Percentiles rank a stretch among this genome's conserved stretches.
Evolutionary conservation across 768 basidiomycete genomes (phyloP).

Genomic region (Tricholoma hemisulphureum): DNA sequence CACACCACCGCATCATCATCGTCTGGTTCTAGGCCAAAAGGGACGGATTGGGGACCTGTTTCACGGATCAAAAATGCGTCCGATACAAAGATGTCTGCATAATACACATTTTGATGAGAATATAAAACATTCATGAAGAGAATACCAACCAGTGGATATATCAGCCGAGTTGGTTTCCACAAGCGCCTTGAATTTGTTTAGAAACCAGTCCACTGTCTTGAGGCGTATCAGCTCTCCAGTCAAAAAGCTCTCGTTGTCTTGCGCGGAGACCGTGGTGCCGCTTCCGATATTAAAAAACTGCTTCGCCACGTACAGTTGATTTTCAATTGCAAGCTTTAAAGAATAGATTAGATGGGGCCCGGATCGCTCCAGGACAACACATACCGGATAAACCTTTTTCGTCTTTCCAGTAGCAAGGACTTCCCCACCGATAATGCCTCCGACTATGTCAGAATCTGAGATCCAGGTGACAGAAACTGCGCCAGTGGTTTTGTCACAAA

Average conservation of each 20-base stretch:
- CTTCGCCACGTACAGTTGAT: neutral
- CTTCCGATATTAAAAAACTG: neutral
- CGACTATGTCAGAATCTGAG: conserved; percentile 4
- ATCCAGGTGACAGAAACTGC: conserved; percentile 11
- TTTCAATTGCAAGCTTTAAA: conserved; percentile 13
- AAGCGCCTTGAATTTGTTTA: neutral
- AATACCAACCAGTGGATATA: neutral
- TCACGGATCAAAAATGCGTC: neutral
- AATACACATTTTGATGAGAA: neutral
- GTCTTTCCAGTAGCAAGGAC: conserved; percentile 5
- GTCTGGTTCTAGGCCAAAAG: neutral
- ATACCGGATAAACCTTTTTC: conserved; percentile 15
- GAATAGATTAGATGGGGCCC: no score
- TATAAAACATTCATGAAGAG: no score
- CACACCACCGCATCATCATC: conserved; percentile 4
- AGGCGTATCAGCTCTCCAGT: neutral
- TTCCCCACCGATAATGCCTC: no score
- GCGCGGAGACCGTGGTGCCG: neutral
- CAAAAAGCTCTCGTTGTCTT: neutral
- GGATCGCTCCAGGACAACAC: no score
- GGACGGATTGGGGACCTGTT: neutral
- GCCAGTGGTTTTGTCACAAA: conserved; percentile 11
- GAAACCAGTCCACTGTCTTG: neutral
- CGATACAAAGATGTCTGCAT: neutral
- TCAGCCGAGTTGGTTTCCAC: neutral